phyloP scores from a whole-genome alignment of 805 yeast genomes.

The Metschnikowia cerradonensis region DNA sequence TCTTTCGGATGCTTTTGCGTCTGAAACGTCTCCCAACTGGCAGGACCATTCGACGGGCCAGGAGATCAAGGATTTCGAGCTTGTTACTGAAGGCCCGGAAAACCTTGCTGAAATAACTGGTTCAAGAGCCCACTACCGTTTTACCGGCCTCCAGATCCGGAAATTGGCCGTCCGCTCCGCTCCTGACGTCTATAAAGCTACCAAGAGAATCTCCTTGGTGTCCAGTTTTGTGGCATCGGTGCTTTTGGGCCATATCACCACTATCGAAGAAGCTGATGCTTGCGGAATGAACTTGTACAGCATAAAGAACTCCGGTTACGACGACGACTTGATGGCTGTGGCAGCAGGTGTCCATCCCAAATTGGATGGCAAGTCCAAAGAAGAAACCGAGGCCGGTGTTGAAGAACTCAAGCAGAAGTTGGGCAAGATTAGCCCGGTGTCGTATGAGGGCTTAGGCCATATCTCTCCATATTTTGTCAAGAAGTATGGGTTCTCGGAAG shows the following conservation, averaged over 20 bases:
- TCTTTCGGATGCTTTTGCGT: conserved; percentile 52
- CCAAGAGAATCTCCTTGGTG: conserved; percentile 65
- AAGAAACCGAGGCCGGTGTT: conserved; percentile 25
- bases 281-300: conserved; percentile 93
- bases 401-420: conserved; percentile 46
- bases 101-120: conserved; percentile 69
- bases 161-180: conserved; percentile 55
- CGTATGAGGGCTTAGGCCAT: conserved; percentile 46
- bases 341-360: conserved; percentile 49
- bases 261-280: conserved; percentile 79
- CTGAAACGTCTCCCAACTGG: conserved; percentile 81
- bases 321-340: conserved; percentile 51
- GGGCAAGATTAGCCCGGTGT: conserved; percentile 50
- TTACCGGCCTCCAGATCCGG: conserved; percentile 89
- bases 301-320: conserved; percentile 51
- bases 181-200: conserved; percentile 50
- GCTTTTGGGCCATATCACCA: conserved; percentile 58
- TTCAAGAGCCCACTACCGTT: conserved; percentile 82
- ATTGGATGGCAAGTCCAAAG: conserved; percentile 32
- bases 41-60: conserved; percentile 85
- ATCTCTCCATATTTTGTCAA: conserved; percentile 58
- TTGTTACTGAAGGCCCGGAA: conserved; percentile 53
- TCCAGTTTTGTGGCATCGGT: conserved; percentile 75
- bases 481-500: conserved; percentile 57
- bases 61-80: conserved; percentile 62